phyloP scores from a whole-genome alignment of 345 rosid species.

The Stellera chamaejasme region DNA sequence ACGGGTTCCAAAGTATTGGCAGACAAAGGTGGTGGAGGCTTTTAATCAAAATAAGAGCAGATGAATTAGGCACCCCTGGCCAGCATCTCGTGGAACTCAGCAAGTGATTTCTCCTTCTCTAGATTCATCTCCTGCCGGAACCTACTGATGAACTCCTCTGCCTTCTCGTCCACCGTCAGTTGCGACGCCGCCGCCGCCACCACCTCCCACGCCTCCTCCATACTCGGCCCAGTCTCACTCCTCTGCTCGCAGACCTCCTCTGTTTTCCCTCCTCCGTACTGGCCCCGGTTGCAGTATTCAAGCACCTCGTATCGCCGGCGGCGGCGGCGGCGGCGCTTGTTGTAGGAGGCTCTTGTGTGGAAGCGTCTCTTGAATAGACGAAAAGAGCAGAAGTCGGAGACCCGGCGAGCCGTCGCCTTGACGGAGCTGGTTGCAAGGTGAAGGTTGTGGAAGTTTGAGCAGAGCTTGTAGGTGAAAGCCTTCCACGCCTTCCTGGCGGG shows the following conservation, averaged over 20 bases:
- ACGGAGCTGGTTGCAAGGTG: constrained; percentile 27
- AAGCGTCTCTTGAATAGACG: constrained; percentile 38
- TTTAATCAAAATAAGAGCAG: no score
- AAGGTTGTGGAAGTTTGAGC: constrained; percentile 35
- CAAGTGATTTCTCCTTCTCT: constrained; percentile 50
- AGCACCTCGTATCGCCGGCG: constrained; percentile 14
- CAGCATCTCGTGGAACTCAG: constrained; percentile 67
- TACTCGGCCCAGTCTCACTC: constrained; percentile 14
- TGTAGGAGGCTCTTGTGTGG: constrained; percentile 14
- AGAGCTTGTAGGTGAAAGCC: constrained; percentile 32
- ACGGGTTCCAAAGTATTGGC: no score
- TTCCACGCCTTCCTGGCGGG: constrained; percentile 61
- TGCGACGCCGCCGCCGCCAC: constrained; percentile 74
- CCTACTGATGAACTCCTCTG: constrained; percentile 72
- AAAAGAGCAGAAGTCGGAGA: constrained; percentile 33
- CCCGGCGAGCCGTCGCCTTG: constrained; percentile 28
- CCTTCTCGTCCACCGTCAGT: constrained; percentile 72
- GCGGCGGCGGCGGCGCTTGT: not conserved
- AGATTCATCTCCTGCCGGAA: constrained; percentile 55
- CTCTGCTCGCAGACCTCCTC: constrained; percentile 13
- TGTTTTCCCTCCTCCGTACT: constrained; percentile 3
- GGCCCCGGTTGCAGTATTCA: constrained; percentile 18
- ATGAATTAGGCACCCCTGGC: constrained; percentile 27
- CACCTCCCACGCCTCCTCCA: constrained; percentile 82
- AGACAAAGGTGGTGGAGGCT: no score